Evolutionary conservation across 192 early-diverging fungal genomes (phyloP).

Genomic region (Physocladia obscura): DNA sequence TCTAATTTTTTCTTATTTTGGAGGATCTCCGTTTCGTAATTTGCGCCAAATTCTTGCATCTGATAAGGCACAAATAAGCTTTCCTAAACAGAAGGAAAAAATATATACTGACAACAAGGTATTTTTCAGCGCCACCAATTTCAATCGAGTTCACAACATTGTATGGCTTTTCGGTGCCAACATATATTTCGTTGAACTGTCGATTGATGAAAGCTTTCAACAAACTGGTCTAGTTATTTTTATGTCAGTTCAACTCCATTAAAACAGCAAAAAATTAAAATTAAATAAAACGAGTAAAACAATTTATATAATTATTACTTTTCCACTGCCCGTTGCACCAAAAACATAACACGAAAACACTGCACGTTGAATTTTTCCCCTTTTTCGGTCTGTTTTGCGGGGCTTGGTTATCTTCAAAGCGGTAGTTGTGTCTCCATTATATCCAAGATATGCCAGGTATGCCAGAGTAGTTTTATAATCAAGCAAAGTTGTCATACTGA

Average conservation of each 20-base stretch:
- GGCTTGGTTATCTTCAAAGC: slow-evolving; percentile 80
- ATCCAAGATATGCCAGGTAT: slow-evolving; percentile 97
- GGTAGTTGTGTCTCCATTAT: slow-evolving; percentile 81
- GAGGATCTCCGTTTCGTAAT: slow-evolving; percentile 84
- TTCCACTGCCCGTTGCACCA: slow-evolving; percentile 89
- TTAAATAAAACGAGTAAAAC: not conserved
- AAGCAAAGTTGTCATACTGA: slow-evolving; percentile 92
- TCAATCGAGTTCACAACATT: slow-evolving; percentile 93
- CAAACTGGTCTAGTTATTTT: slow-evolving; percentile 69
- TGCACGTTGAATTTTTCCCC: slow-evolving; percentile 82
- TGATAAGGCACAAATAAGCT: too few relatives aligned
- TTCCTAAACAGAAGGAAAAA: not conserved
- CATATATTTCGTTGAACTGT: slow-evolving; percentile 72
- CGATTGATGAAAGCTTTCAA: slow-evolving; percentile 85
- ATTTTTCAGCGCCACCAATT: slow-evolving; percentile 90
- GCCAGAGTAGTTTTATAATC: slow-evolving; percentile 86
- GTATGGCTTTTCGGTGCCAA: slow-evolving; percentile 72
- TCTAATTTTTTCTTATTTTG: slow-evolving; percentile 85
- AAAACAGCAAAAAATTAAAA: not conserved
- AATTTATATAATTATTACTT: slow-evolving; percentile 49
- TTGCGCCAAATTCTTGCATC: slow-evolving; percentile 91
- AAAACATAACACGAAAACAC: slow-evolving; percentile 95
- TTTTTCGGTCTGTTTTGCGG: slow-evolving; percentile 69
- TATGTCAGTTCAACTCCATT: not conserved
- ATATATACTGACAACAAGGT: slow-evolving; percentile 73